These are phyloP conservation scores for Isabelozyma rhagii DNA, from an alignment of 805 yeast genomes.

Conservation along the genomic window DNA sequence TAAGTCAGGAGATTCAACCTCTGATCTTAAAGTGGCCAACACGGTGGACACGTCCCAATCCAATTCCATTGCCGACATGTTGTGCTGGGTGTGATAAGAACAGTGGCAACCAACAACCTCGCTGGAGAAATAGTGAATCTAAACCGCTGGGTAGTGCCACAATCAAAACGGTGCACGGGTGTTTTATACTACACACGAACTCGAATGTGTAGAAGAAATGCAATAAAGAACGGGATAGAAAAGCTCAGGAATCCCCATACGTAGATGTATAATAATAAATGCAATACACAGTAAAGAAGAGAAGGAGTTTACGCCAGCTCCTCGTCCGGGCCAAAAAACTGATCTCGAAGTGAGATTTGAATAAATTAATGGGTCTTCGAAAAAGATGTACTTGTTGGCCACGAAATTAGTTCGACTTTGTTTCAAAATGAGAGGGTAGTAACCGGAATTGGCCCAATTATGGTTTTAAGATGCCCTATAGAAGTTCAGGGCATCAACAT, in stretches of 20 bases:
- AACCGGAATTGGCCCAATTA: too few relatives aligned
- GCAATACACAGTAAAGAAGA: not conserved
- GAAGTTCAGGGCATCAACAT: too few relatives aligned
- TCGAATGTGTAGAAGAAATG: not conserved
- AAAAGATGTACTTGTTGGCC: too few relatives aligned
- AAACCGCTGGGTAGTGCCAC: too few relatives aligned
- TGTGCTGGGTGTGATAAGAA: conserved; percentile 1
- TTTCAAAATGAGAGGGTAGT: too few relatives aligned
- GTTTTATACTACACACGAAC: not conserved
- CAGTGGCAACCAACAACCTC: conserved; percentile 5
- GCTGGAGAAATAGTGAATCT: too few relatives aligned
- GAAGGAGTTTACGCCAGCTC: too few relatives aligned
- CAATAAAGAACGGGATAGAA: not conserved
- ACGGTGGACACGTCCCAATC: conserved; percentile 42
- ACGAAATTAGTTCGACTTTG: too few relatives aligned
- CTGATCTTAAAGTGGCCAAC: conserved; percentile 60
- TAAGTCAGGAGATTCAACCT: conserved; percentile 59
- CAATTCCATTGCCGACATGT: conserved; percentile 35
- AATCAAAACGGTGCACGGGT: not conserved
- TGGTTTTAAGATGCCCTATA: too few relatives aligned
- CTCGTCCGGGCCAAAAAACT: too few relatives aligned
- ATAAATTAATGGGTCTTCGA: too few relatives aligned
- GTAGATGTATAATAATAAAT: not conserved
- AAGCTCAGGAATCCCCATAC: not conserved
- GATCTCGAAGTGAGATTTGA: too few relatives aligned